A percentile compares a stretch with the other conserved stretches of the same genome.
phyloP scores from a whole-genome alignment of 73 alveolate species.

The Uronychia binucleata region DNA sequence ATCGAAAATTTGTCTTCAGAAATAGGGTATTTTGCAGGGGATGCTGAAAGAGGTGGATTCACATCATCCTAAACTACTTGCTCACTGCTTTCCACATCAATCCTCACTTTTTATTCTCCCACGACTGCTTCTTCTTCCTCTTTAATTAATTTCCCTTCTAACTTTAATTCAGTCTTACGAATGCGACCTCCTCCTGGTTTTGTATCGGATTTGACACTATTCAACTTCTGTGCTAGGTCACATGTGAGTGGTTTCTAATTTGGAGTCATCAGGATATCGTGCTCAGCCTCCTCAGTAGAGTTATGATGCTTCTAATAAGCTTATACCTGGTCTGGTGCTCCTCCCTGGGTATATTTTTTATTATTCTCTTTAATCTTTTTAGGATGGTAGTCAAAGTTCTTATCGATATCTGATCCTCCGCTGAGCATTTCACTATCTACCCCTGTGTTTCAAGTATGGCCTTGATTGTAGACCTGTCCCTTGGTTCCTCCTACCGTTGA shows the following conservation, averaged over 20 bases:
- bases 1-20: background rate
- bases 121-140: background rate
- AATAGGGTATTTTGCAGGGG: background rate
- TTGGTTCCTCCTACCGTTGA: background rate
- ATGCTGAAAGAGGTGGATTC: background rate
- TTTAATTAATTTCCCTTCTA: too few species aligned
- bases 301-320: background rate
- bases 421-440: background rate
- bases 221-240: background rate
- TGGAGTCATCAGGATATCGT: background rate
- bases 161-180: too few species aligned
- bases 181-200: too few species aligned
- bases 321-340: background rate
- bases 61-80: background rate
- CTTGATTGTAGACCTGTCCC: background rate
- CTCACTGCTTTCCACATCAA: background rate
- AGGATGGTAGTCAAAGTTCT: background rate
- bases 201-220: background rate
- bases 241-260: background rate
- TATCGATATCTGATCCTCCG: background rate
- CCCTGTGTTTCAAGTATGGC: background rate
- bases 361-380: too few species aligned
- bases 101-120: background rate
- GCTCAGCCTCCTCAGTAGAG: background rate
- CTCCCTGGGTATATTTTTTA: background rate